Conservation (phyloP, 2,329 filamentous ascomycete species). For the Hypoxylon sp. region DNA sequence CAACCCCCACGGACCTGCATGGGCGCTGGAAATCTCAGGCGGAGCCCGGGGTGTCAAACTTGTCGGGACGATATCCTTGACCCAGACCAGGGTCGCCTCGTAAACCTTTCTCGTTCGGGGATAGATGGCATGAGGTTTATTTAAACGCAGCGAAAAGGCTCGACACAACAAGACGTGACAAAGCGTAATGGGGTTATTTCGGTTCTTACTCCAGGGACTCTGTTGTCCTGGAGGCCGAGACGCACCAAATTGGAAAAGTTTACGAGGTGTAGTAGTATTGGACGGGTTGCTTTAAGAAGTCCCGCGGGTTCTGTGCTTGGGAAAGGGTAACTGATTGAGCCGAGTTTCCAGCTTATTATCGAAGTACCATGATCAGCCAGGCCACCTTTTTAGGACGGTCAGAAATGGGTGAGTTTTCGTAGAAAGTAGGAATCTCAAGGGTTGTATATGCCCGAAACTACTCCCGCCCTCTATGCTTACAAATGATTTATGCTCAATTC, state of each 20-base stretch:
- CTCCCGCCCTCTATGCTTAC: too few relatives aligned
- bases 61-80: conserved; percentile 15
- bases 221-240: not conserved
- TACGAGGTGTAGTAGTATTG: not conserved
- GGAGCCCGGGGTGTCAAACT: conserved; percentile 16
- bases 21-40: not conserved
- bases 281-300: too few relatives aligned
- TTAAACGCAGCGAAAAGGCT: conserved; percentile 13
- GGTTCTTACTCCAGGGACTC: not conserved
- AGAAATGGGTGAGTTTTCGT: too few relatives aligned
- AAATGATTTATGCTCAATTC: too few relatives aligned
- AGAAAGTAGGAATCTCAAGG: too few relatives aligned
- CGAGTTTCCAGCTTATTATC: too few relatives aligned
- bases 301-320: too few relatives aligned
- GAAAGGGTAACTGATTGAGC: too few relatives aligned
- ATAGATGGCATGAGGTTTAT: conserved; percentile 16
- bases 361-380: too few relatives aligned
- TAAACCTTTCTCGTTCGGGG: conserved; percentile 29
- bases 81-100: not conserved
- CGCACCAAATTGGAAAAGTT: not conserved
- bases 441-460: too few relatives aligned
- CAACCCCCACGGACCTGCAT: conserved; percentile 14
- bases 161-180: not conserved
- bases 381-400: too few relatives aligned
- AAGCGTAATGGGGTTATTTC: conserved; percentile 2